Evolutionary conservation across 768 basidiomycete genomes (phyloP).

Genomic region (Boletus huronensis): DNA sequence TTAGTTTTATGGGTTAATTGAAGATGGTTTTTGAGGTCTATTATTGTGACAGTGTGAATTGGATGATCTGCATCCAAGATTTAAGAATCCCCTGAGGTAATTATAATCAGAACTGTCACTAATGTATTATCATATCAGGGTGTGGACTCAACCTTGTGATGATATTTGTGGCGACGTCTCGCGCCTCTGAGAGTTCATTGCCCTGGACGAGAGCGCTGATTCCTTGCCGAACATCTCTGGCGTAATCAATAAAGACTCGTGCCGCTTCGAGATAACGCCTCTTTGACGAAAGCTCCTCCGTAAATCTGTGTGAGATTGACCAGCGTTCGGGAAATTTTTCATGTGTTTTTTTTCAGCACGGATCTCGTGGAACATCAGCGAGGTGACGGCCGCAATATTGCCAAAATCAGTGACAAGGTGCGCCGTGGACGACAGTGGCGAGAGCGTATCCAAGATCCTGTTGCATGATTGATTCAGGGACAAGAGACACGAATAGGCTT

Average conservation of each 20-base stretch:
- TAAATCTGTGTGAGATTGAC: background rate
- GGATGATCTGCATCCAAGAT: no score
- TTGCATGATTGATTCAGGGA: background rate
- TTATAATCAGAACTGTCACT: no score
- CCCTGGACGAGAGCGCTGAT: constrained; percentile 77
- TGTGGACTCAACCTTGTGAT: background rate
- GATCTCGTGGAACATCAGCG: background rate
- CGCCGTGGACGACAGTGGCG: background rate
- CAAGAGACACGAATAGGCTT: background rate
- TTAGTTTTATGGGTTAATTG: background rate
- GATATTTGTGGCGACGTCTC: background rate
- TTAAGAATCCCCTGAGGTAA: no score
- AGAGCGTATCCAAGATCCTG: background rate
- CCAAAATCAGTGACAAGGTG: background rate
- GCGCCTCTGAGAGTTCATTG: constrained; percentile 69
- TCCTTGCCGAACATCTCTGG: constrained; percentile 70
- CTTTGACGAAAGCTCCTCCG: constrained; percentile 81
- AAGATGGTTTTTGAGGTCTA: background rate
- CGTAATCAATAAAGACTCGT: constrained; percentile 80
- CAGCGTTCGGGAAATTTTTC: background rate
- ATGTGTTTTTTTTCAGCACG: background rate
- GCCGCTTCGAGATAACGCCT: constrained; percentile 80
- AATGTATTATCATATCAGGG: no score
- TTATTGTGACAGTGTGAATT: background rate
- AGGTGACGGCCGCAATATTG: background rate